Evolutionary conservation across 1,139 yeast genomes (phyloP), one percentile per base, ranked within the genome.

Genomic region (Schwanniomyces etchellsii): DNA sequence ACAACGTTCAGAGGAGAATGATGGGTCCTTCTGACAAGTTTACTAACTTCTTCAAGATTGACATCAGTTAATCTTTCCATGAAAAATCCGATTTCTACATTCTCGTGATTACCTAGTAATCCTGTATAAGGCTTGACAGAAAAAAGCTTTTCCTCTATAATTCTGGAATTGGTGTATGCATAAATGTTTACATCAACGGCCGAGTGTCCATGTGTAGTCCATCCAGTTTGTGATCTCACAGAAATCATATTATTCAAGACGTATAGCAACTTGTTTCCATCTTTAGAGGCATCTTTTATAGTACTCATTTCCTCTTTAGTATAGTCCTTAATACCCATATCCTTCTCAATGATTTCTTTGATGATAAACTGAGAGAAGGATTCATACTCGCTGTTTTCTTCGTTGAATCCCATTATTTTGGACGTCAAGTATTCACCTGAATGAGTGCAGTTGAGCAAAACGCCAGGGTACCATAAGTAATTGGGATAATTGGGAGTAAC

Each of bases 101-200:
- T 88, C 55, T 88, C 96, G 48, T 77, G 85, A 52, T 80, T 80
- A 3, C 96, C 96, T 18, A 72, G 70, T 35, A 86, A 61, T 5
- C 73, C 65, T 20, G 64, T 57, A 35, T 64, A 58, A n/a, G 56
- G 48, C 17, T 42, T 43, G 14, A 43, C 38, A 15, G 50, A 46
- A 27, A 39, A 43, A 20, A 80, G 50, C 35, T 61, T 43, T 4
- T 48, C 35, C 44, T 56, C 55, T 24, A 75, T 61, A 2, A 52
- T 42, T 16, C 63, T 63, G 28, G 68, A 70, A 43, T 78, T 79
- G 13, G 86, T 69, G 45, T 76, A 71, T 0, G 78, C 91, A 50
- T 84, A 86, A 30, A 85, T 78, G 47, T 84, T 84, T 20, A 86
- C 95, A 53, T 86, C 95, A 10, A 85, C 95, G 0, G 93, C 94